Conservation (phyloP, 169 alveolate species). For the Amoebophrya sp. region DNA sequence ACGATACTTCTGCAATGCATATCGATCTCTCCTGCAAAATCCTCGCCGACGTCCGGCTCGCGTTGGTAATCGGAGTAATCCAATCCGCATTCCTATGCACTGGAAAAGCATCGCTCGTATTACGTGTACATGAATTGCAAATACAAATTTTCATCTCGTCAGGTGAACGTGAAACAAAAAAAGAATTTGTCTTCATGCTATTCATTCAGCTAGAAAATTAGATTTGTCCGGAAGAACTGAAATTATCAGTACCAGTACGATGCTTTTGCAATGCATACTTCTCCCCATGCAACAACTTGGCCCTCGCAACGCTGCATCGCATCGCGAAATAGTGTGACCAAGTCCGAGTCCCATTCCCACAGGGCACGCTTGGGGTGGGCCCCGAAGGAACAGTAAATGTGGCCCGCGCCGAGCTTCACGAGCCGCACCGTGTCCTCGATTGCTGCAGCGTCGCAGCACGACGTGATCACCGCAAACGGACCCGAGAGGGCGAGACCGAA, state of each 20-base stretch:
- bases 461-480: not conserved
- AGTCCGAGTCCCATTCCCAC: not conserved
- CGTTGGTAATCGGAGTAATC: not conserved
- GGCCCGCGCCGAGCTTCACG: not conserved
- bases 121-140: too few relatives aligned
- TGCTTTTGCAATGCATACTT: too few relatives aligned
- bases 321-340: not conserved
- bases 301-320: not conserved
- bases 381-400: not conserved
- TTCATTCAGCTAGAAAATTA: too few relatives aligned
- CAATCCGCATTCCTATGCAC: not conserved
- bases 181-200: too few relatives aligned
- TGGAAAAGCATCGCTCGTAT: too few relatives aligned
- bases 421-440: not conserved
- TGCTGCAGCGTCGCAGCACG: not conserved
- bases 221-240: too few relatives aligned
- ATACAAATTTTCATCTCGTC: too few relatives aligned
- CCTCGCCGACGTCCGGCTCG: too few relatives aligned
- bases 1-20: too few relatives aligned
- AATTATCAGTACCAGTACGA: too few relatives aligned
- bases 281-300: not conserved
- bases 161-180: too few relatives aligned
- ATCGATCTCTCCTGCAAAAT: too few relatives aligned
- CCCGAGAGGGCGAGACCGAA: not conserved
- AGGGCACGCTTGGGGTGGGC: not conserved